phyloP scores from a whole-genome alignment of 371 early-diverging fungal genomes.

The Mucor lusitanicus region DNA sequence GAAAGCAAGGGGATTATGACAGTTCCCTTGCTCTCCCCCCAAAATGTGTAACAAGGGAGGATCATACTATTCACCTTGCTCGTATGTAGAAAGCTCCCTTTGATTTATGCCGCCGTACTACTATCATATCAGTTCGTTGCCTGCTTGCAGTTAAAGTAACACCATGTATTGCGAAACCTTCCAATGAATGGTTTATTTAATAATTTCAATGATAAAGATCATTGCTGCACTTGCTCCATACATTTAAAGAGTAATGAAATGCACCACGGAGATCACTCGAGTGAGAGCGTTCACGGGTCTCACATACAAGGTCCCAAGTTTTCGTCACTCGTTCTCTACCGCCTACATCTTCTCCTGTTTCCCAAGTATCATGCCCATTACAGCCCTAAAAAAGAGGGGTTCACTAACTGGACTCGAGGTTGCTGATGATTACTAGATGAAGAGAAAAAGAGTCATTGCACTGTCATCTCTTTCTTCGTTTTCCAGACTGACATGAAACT shows the following conservation, averaged over 20 bases:
- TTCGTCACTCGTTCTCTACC: background rate
- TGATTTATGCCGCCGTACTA: background rate
- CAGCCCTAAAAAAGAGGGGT: too few species aligned
- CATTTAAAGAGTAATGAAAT: background rate
- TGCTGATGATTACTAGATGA: background rate
- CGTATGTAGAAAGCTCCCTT: background rate
- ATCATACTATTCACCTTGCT: too few species aligned
- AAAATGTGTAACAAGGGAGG: background rate
- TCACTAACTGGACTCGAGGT: background rate
- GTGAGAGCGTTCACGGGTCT: background rate
- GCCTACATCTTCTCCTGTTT: too few species aligned
- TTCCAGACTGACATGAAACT: background rate
- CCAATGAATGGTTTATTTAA: background rate
- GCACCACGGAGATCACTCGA: background rate
- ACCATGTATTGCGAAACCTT: background rate
- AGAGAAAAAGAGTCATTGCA: too few species aligned
- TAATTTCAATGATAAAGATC: background rate
- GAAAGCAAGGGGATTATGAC: background rate
- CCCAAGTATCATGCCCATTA: too few species aligned
- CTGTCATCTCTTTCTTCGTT: background rate
- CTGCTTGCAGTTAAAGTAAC: too few species aligned
- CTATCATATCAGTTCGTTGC: background rate
- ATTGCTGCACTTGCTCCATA: too few species aligned
- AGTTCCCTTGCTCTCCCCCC: background rate
- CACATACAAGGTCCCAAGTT: background rate